Evolutionary conservation across 2,329 filamentous ascomycete species (phyloP).

Genomic region (Sporothrix pseudoabietina): DNA sequence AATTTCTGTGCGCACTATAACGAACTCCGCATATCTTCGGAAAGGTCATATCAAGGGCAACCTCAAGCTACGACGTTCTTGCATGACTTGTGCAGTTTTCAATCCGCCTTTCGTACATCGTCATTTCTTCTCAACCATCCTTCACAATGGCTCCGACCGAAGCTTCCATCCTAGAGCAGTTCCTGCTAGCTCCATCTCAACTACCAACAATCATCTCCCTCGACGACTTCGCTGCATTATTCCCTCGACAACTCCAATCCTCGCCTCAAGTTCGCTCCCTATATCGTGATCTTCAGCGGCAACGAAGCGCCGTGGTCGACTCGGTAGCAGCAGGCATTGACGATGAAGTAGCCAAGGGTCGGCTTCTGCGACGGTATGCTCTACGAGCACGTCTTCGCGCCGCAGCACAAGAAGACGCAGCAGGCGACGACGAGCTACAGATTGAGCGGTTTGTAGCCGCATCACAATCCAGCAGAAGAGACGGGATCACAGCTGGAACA

Average conservation of each 20-base stretch:
- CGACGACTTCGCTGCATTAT: conserved; percentile 73
- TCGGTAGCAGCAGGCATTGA: conserved; percentile 66
- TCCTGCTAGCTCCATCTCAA: conserved; percentile 74
- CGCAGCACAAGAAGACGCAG: conserved; percentile 55
- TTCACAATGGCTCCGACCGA: conserved; percentile 68
- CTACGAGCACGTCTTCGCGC: conserved; percentile 55
- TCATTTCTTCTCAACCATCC: background rate
- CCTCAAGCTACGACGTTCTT: background rate
- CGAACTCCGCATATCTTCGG: background rate
- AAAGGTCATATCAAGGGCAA: background rate
- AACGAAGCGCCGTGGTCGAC: conserved; percentile 70
- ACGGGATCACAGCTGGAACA: background rate
- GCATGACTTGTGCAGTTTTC: too few relatives aligned
- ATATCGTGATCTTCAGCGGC: conserved; percentile 77
- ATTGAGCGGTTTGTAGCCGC: conserved; percentile 58
- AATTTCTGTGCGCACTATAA: conserved; percentile 16
- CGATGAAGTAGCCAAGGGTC: conserved; percentile 62
- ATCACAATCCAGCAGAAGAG: conserved; percentile 43
- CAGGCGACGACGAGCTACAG: conserved; percentile 66
- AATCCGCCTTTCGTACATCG: background rate
- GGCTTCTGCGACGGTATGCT: conserved; percentile 60
- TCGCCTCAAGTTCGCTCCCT: conserved; percentile 69
- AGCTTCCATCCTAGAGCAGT: conserved; percentile 72
- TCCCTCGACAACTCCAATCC: conserved; percentile 66
- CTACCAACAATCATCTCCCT: conserved; percentile 73